phyloP scores from a whole-genome alignment of 2,329 filamentous ascomycete species.

The Alternaria brassicae region DNA sequence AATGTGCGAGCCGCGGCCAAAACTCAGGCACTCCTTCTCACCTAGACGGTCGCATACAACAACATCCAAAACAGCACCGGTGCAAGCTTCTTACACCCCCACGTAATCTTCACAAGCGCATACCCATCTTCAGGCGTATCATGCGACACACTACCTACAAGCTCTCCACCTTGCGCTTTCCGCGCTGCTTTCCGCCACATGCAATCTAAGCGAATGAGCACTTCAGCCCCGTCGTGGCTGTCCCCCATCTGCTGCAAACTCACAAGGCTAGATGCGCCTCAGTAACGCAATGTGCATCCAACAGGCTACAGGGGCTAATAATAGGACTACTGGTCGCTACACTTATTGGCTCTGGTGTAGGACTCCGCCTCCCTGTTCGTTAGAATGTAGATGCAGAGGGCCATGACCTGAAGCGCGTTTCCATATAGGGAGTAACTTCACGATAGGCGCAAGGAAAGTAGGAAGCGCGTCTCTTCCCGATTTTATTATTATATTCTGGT shows the following conservation, averaged over 20 bases:
- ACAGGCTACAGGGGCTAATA: conserved; percentile 9
- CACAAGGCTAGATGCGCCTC: conserved; percentile 5
- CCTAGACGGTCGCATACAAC: neutral
- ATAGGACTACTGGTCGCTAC: conserved; percentile 6
- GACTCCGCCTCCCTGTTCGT: neutral
- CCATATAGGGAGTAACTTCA: neutral
- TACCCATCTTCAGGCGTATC: neutral
- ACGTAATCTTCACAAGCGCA: neutral
- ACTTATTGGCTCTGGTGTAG: neutral
- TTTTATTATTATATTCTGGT: neutral
- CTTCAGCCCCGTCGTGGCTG: neutral
- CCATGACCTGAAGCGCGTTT: neutral
- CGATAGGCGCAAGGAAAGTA: neutral
- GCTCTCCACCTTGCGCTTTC: neutral
- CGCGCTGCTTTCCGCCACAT: neutral
- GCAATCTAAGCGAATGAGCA: neutral
- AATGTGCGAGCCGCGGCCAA: neutral
- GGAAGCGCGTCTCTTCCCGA: neutral
- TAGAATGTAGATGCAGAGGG: neutral
- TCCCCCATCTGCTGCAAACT: neutral
- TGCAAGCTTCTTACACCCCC: neutral
- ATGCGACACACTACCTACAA: neutral
- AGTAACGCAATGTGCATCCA: conserved; percentile 8
- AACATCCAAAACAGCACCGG: neutral
- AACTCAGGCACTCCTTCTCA: neutral